A percentile compares a stretch with the other conserved stretches of the same genome.
phyloP scores from a whole-genome alignment of 2,329 filamentous ascomycete genomes.

The Elsinoe fawcettii region DNA sequence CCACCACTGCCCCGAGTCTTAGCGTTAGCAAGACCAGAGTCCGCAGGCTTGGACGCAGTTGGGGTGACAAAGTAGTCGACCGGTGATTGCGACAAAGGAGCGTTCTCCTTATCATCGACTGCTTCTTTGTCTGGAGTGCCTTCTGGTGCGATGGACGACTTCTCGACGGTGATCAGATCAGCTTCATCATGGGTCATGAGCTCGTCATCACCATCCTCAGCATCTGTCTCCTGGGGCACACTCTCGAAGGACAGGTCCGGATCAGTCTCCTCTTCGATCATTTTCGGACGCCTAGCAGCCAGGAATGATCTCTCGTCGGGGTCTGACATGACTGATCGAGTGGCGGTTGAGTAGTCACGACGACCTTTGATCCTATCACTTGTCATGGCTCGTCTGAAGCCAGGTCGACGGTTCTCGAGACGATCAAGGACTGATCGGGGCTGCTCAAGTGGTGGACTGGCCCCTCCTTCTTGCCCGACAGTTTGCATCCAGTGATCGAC shows the following conservation, averaged over 20 bases:
- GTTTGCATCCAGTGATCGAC: conserved; percentile 86
- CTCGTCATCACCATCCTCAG: conserved; percentile 76
- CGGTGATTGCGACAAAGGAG: not conserved
- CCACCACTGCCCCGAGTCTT: conserved; percentile 17
- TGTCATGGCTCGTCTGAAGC: conserved; percentile 45
- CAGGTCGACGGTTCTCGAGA: conserved; percentile 47
- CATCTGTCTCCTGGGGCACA: conserved; percentile 60
- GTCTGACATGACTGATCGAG: conserved; percentile 50
- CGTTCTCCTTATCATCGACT: conserved; percentile 11
- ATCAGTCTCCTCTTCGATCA: conserved; percentile 41
- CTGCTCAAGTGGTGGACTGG: conserved; percentile 53
- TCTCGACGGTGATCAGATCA: conserved; percentile 10
- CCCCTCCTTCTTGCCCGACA: conserved; percentile 48
- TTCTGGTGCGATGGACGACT: conserved; percentile 16
- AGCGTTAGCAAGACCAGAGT: conserved; percentile 12
- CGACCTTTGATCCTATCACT: conserved; percentile 25
- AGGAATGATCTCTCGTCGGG: conserved; percentile 42
- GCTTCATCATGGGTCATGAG: conserved; percentile 65
- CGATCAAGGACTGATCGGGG: conserved; percentile 51
- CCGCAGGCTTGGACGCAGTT: not conserved
- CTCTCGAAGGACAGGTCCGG: conserved; percentile 34
- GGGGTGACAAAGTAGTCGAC: conserved; percentile 10
- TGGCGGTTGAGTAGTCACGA: conserved; percentile 44
- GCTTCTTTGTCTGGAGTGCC: conserved; percentile 15
- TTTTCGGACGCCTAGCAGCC: conserved; percentile 31